Percentiles rank a stretch among this genome's conserved stretches.
Evolutionary conservation across 768 basidiomycete genomes (phyloP).

Genomic region (Cystobasidiopsis lactophilus): DNA sequence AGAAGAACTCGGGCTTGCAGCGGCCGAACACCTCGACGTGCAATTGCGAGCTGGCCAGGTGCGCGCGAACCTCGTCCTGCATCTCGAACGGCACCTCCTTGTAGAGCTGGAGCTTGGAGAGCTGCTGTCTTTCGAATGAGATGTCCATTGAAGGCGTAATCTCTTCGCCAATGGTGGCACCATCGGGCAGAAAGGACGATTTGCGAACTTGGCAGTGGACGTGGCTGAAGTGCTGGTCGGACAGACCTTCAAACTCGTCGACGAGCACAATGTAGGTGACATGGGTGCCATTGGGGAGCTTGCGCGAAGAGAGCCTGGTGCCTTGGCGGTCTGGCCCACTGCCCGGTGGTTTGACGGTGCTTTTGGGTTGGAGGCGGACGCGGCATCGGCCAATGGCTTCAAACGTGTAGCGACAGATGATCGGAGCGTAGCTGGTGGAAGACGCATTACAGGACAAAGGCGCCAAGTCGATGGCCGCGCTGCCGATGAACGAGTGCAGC

Average conservation of each 20-base stretch:
- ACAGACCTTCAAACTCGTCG: slow-evolving; percentile 69
- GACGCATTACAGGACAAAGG: slow-evolving; percentile 40
- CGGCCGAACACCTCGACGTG: slow-evolving; percentile 79
- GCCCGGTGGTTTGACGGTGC: not conserved
- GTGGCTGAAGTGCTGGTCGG: slow-evolving; percentile 66
- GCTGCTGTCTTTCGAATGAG: slow-evolving; percentile 46
- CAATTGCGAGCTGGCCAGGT: slow-evolving; percentile 55
- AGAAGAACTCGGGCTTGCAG: slow-evolving; percentile 57
- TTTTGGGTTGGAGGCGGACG: slow-evolving; percentile 16
- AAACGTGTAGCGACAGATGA: slow-evolving; percentile 78
- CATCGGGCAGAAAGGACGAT: slow-evolving; percentile 50
- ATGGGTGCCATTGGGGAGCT: slow-evolving; percentile 52
- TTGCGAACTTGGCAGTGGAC: slow-evolving; percentile 64
- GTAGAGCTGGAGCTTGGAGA: slow-evolving; percentile 64
- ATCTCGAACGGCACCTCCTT: slow-evolving; percentile 58
- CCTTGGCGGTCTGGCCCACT: too few relatives aligned
- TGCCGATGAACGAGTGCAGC: slow-evolving; percentile 75
- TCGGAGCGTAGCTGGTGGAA: slow-evolving; percentile 34
- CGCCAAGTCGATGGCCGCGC: slow-evolving; percentile 57
- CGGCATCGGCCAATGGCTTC: slow-evolving; percentile 49
- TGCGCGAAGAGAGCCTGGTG: not conserved
- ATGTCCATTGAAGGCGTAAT: slow-evolving; percentile 43
- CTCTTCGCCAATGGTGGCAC: slow-evolving; percentile 47
- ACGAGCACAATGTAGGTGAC: slow-evolving; percentile 64
- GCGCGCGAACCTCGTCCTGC: slow-evolving; percentile 45